Conservation (phyloP, 148 eudicot species). For the Polygonum aviculare region DNA sequence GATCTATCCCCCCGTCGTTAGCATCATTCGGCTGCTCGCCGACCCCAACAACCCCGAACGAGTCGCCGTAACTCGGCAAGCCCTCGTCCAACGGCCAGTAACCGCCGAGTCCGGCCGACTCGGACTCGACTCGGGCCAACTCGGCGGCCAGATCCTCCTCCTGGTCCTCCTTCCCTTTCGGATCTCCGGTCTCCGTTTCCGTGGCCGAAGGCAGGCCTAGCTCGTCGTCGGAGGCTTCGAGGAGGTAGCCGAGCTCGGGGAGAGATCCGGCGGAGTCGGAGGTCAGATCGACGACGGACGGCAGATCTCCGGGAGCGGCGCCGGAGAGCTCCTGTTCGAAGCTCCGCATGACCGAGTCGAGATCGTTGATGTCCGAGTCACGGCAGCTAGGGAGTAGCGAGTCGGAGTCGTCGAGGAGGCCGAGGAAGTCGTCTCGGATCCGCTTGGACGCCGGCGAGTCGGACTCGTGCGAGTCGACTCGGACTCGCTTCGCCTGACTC, state of each 20-base stretch:
- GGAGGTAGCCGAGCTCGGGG: conserved; percentile 39
- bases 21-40: background rate
- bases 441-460: conserved; percentile 36
- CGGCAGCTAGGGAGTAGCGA: conserved; percentile 11
- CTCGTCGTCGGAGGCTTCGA: conserved; percentile 52
- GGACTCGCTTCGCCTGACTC: conserved; percentile 28
- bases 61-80: conserved; percentile 27
- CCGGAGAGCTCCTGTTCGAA: conserved; percentile 57
- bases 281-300: conserved; percentile 13
- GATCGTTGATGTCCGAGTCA: conserved; percentile 31
- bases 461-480: conserved; percentile 38
- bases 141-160: conserved; percentile 17
- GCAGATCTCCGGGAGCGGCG: conserved; percentile 14
- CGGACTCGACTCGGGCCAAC: conserved; percentile 25
- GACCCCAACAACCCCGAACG: conserved; percentile 38
- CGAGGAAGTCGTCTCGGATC: conserved; percentile 41
- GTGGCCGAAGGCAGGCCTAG: conserved; percentile 44
- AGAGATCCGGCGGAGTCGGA: conserved; percentile 24
- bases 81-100: conserved; percentile 39
- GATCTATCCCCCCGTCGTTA: background rate
- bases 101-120: conserved; percentile 29
- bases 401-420: conserved; percentile 39
- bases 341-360: conserved; percentile 66
- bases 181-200: conserved; percentile 7
- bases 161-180: background rate